These are phyloP conservation scores for Candida loeiensis DNA, from an alignment of 805 yeast species.

Conservation along the genomic window DNA sequence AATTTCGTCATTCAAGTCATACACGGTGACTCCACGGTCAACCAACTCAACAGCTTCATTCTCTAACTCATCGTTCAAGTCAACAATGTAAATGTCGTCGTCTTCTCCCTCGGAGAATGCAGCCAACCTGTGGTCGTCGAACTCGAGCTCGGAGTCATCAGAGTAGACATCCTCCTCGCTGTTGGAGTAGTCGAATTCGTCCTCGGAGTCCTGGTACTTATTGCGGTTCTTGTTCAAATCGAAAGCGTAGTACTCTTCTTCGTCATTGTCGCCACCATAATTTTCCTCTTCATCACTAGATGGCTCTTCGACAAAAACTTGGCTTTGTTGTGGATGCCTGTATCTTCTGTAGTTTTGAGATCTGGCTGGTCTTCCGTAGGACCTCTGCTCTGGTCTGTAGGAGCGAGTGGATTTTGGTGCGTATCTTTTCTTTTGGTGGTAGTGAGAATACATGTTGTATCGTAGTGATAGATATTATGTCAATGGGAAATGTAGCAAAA, in stretches of 20 bases:
- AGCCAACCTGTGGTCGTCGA: constrained; percentile 16
- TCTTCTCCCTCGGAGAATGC: constrained; percentile 22
- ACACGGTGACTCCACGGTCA: constrained; percentile 21
- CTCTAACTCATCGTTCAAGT: constrained; percentile 36
- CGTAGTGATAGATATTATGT: neutral
- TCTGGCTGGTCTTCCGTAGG: neutral
- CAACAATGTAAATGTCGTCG: constrained; percentile 16
- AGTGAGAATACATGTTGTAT: constrained; percentile 3
- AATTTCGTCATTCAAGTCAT: constrained; percentile 24
- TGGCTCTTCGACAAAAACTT: constrained; percentile 44
- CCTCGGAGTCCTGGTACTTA: constrained; percentile 14
- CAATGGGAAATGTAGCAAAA: neutral
- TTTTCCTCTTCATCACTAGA: constrained; percentile 29
- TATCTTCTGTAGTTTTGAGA: constrained; percentile 16
- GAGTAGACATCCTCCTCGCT: constrained; percentile 13
- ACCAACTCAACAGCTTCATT: constrained; percentile 23
- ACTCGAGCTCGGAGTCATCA: constrained; percentile 20
- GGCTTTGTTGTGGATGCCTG: constrained; percentile 15
- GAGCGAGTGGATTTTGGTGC: constrained; percentile 18
- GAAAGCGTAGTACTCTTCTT: constrained; percentile 29
- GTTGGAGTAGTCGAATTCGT: constrained; percentile 8
- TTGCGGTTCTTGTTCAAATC: constrained; percentile 21
- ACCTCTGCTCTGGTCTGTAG: constrained; percentile 10
- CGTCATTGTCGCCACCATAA: constrained; percentile 14
- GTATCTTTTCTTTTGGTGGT: constrained; percentile 13